Evolutionary conservation across 257 asterid species (phyloP), one percentile per base, ranked within the genome.

Genomic region (Ligustrum vulgare): DNA sequence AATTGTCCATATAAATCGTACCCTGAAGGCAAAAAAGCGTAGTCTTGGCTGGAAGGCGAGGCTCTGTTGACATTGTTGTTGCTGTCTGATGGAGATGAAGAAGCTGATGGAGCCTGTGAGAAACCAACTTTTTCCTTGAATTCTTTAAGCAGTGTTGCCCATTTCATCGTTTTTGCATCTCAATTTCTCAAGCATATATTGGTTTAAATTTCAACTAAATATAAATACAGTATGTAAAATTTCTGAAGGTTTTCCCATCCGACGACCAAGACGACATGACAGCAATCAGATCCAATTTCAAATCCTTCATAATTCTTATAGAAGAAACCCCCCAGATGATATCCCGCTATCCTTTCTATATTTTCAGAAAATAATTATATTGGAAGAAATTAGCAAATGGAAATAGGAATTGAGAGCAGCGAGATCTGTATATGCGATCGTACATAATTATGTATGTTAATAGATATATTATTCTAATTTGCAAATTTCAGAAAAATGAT

Each of bases 101-200:
- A 63, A 23, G 96, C 73, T 22, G 92, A 73, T 39, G 94, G 79
- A 73, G 92, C 13, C 80, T 82, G 94, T 23, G 96, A 80, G 45
- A 91, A 77, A 43, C 98, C 99, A 64, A 95, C 97, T 84, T 93
- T 95, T 80, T 91, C 99, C 90, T 87, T 95, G 69, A 95, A 87
- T 87, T 95, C 99, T 86, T 91, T 89, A 86, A 95, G 95, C 97
- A 93, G 87, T 86, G 98, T 75, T 83, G 75, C 89, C 99, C 99
- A 95, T 95, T 95, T 95, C 99, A 95, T 95, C 93, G 91, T 91
- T 87, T 83, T 84, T 82, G 81, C 85, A 79, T 78, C 88, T 81
- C 47, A 91, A 88, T 78, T 85, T 82, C 82, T 83, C 86, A 65
- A 89, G 87, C 96, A 88, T 83, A 66, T 62, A 72, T 1, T 43